phyloP scores from a whole-genome alignment of 2,329 filamentous ascomycete genomes.

The Penicillium sp. region DNA sequence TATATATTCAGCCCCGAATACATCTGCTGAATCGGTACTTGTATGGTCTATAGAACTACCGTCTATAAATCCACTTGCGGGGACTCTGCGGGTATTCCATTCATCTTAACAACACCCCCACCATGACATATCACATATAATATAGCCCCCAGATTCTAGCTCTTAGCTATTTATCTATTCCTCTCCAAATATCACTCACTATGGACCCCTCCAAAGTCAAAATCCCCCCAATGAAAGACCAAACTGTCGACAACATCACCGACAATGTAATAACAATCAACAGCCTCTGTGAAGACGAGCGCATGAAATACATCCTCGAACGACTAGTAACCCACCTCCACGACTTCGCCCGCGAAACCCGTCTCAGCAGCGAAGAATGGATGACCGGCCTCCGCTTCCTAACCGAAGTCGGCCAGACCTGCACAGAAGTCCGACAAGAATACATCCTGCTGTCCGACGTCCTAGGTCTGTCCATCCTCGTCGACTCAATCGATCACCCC shows the following conservation, averaged over 20 bases:
- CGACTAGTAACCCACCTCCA: slow-evolving; percentile 74
- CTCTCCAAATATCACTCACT: not conserved
- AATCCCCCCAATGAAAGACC: slow-evolving; percentile 58
- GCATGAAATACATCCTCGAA: slow-evolving; percentile 70
- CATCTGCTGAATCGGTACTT: not conserved
- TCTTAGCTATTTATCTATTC: not conserved
- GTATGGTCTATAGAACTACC: not conserved
- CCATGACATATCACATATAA: not conserved
- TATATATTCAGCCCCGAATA: not conserved
- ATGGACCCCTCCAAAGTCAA: slow-evolving; percentile 46
- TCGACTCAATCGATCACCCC: slow-evolving; percentile 81
- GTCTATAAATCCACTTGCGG: not conserved
- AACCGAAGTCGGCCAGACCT: slow-evolving; percentile 69
- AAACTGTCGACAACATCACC: slow-evolving; percentile 78
- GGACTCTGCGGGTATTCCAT: not conserved
- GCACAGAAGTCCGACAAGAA: slow-evolving; percentile 72
- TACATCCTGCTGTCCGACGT: slow-evolving; percentile 81
- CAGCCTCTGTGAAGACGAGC: slow-evolving; percentile 62
- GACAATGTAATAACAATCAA: slow-evolving; percentile 74
- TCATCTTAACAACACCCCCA: not conserved
- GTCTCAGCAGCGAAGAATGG: slow-evolving; percentile 75
- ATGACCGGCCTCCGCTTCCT: slow-evolving; percentile 71
- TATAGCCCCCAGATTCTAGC: not conserved
- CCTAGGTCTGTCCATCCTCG: slow-evolving; percentile 73
- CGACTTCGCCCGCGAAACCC: slow-evolving; percentile 76